Percentiles rank a stretch among this genome's conserved stretches.
Conservation (phyloP, 192 early-diverging fungal species). For the Coemansia sp. region DNA sequence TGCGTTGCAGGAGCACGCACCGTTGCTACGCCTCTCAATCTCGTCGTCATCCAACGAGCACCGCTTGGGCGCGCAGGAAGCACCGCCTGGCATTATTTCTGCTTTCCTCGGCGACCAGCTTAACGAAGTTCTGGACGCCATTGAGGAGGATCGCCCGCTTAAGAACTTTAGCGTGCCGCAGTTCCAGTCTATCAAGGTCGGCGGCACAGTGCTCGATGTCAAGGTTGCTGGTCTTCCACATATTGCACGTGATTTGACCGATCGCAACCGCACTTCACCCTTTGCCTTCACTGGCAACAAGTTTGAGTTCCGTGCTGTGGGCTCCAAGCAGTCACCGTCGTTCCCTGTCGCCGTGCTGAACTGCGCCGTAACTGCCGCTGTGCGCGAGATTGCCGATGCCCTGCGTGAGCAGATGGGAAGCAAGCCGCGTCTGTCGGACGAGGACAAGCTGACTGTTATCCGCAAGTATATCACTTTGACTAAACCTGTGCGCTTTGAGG, state of each 20-base stretch:
- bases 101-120: constrained; percentile 97
- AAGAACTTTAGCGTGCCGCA: constrained; percentile 87
- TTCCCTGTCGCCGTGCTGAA: constrained; percentile 95
- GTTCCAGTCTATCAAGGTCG: constrained; percentile 87
- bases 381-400: constrained; percentile 69
- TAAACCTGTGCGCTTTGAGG: constrained; percentile 89
- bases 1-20: constrained; percentile 88
- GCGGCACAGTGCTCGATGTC: constrained; percentile 92
- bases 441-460: constrained; percentile 89
- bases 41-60: constrained; percentile 96
- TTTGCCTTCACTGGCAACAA: constrained; percentile 99
- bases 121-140: constrained; percentile 89
- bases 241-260: constrained; percentile 94
- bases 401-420: constrained; percentile 80
- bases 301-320: constrained; percentile 99
- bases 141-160: constrained; percentile 84
- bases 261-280: constrained; percentile 99
- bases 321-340: constrained; percentile 95
- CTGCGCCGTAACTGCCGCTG: constrained; percentile 82
- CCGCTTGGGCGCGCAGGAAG: constrained; percentile 97
- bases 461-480: constrained; percentile 70
- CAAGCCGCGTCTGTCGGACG: constrained; percentile 75
- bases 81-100: constrained; percentile 96
- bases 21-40: constrained; percentile 87
- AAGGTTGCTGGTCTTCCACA: constrained; percentile 90